phyloP scores from a whole-genome alignment of 2,329 filamentous ascomycete species.

The Exserohilum turcica region DNA sequence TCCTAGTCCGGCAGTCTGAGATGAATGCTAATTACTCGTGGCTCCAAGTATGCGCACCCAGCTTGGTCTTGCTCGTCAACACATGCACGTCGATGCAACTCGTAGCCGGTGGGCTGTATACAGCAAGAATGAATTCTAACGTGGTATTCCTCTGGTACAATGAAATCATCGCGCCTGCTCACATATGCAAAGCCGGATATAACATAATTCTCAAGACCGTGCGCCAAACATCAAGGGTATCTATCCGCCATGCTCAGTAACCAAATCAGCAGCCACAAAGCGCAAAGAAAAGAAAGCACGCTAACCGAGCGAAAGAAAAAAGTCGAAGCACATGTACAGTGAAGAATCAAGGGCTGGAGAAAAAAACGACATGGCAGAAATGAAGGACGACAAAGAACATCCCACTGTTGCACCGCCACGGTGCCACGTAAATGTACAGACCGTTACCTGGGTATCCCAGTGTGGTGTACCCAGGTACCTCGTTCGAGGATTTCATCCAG shows the following conservation, averaged over 20 bases:
- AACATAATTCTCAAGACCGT: not conserved
- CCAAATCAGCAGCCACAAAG: not conserved
- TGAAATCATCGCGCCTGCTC: not conserved
- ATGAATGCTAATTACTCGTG: not conserved
- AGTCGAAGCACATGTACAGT: not conserved
- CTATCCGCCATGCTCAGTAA: not conserved
- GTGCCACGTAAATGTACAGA: not conserved
- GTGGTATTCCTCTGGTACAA: not conserved
- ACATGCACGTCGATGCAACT: not conserved
- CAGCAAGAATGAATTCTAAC: not conserved
- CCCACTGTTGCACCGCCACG: constrained; percentile 1
- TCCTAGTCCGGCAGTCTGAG: not conserved
- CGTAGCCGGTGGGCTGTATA: too few species aligned
- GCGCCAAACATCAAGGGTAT: not conserved
- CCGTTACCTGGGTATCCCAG: not conserved
- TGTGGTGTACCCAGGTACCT: constrained; percentile 2
- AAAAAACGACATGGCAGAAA: not conserved
- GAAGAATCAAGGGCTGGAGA: not conserved
- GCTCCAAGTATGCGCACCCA: too few species aligned
- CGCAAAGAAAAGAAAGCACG: not conserved
- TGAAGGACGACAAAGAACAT: not conserved
- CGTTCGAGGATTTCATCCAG: constrained; percentile 15
- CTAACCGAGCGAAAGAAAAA: too few species aligned
- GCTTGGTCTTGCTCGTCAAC: too few species aligned
- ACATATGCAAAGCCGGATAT: not conserved